Conservation (phyloP, 495 filamentous ascomycete genomes). For the Xylaria acuta region DNA sequence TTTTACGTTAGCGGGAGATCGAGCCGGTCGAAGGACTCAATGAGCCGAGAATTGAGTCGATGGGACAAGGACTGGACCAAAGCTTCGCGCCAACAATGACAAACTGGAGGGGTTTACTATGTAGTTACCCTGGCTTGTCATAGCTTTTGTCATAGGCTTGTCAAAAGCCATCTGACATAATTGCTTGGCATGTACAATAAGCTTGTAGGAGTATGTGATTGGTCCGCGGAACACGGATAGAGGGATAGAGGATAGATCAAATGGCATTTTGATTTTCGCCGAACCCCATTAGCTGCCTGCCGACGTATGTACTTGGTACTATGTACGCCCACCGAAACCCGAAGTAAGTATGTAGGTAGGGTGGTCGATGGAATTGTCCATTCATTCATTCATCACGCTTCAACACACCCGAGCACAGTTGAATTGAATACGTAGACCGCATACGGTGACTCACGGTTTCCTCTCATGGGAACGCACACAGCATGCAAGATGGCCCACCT, state of each 20-base stretch:
- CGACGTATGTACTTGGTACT: not conserved
- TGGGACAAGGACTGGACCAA: constrained; percentile 7
- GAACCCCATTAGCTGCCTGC: not conserved
- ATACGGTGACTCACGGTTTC: constrained; percentile 14
- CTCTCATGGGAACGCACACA: not conserved
- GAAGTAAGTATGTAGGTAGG: not conserved
- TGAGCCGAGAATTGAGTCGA: not conserved
- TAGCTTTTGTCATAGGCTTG: not conserved
- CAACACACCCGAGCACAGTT: not conserved
- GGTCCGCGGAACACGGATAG: constrained; percentile 16
- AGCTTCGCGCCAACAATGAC: constrained; percentile 5
- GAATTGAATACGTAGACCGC: not conserved
- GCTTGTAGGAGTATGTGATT: not conserved
- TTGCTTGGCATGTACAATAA: constrained; percentile 23
- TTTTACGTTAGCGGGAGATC: constrained; percentile 8
- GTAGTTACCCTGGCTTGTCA: not conserved
- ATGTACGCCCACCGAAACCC: not conserved
- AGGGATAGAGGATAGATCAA: constrained; percentile 14
- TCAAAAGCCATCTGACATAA: constrained; percentile 4
- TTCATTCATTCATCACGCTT: not conserved
- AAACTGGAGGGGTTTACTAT: constrained; percentile 12
- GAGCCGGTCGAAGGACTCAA: not conserved
- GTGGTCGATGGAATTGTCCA: not conserved
- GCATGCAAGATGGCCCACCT: constrained; percentile 13
- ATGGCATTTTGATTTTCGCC: constrained; percentile 4